phyloP scores from a whole-genome alignment of 129 eudicot genomes.

The Flaveria ramosissima region DNA sequence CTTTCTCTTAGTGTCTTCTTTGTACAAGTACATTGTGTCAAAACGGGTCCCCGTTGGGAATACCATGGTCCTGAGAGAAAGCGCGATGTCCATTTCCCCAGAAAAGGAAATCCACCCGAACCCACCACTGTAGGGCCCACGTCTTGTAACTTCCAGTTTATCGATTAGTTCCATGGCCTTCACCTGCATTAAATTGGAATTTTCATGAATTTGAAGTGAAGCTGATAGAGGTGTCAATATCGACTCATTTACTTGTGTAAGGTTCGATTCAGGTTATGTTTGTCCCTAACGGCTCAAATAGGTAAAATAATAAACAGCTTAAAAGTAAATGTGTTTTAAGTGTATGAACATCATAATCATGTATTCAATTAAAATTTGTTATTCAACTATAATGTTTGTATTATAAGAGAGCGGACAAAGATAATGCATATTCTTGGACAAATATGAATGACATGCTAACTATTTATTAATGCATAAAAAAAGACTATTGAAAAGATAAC shows the following conservation, averaged over 20 bases:
- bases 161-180: constrained; percentile 93
- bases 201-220: constrained; percentile 7
- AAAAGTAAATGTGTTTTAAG: neutral
- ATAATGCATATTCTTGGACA: too few species aligned
- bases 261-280: neutral
- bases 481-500: neutral
- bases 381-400: too few species aligned
- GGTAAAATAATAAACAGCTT: neutral
- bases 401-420: neutral
- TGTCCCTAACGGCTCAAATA: neutral
- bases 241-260: neutral
- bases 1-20: constrained; percentile 49
- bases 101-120: constrained; percentile 76
- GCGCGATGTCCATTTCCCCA: constrained; percentile 83
- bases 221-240: neutral
- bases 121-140: constrained; percentile 94
- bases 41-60: constrained; percentile 61
- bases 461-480: neutral
- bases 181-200: constrained; percentile 41
- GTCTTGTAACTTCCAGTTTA: constrained; percentile 62
- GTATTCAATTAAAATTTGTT: neutral
- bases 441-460: too few species aligned
- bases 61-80: constrained; percentile 69
- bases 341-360: neutral
- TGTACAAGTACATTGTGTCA: constrained; percentile 75